Percentiles rank a stretch among this genome's conserved stretches.
phyloP scores from a whole-genome alignment of 75 land plant species.

The Cupressus sempervirens region DNA sequence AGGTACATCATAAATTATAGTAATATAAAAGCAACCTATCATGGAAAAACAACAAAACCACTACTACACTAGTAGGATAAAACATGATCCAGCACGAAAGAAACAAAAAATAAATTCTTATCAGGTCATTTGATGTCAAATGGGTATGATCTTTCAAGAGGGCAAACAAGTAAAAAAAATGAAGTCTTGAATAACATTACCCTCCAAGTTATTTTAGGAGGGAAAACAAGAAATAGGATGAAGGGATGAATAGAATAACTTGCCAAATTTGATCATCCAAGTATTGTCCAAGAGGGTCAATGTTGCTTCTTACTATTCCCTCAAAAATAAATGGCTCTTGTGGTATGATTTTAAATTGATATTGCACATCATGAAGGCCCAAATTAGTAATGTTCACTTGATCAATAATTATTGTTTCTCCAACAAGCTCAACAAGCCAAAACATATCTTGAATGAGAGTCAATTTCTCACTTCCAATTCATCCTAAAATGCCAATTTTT shows the following conservation, averaged over 20 bases:
- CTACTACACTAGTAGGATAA: too few species aligned
- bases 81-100: too few species aligned
- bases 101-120: background rate
- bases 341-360: slow-evolving; percentile 86
- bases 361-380: slow-evolving; percentile 84
- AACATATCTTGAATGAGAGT: slow-evolving; percentile 86
- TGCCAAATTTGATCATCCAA: slow-evolving; percentile 93
- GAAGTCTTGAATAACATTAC: too few species aligned
- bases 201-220: too few species aligned
- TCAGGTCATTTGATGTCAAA: background rate
- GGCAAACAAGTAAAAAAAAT: too few species aligned
- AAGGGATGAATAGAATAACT: slow-evolving; percentile 31
- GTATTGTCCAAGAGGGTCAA: slow-evolving; percentile 77
- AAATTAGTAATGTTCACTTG: slow-evolving; percentile 63
- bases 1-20: too few species aligned
- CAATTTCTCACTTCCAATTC: slow-evolving; percentile 97
- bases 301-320: slow-evolving; percentile 87
- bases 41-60: too few species aligned
- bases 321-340: slow-evolving; percentile 97
- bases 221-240: background rate
- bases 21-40: too few species aligned
- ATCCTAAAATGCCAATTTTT: slow-evolving; percentile 85
- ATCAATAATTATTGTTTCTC: slow-evolving; percentile 72
- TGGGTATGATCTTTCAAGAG: background rate
- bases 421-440: slow-evolving; percentile 75